Evolutionary conservation across 1,139 yeast genomes (phyloP), one percentile per base, ranked within the genome.

Genomic region (Candida sp.): DNA sequence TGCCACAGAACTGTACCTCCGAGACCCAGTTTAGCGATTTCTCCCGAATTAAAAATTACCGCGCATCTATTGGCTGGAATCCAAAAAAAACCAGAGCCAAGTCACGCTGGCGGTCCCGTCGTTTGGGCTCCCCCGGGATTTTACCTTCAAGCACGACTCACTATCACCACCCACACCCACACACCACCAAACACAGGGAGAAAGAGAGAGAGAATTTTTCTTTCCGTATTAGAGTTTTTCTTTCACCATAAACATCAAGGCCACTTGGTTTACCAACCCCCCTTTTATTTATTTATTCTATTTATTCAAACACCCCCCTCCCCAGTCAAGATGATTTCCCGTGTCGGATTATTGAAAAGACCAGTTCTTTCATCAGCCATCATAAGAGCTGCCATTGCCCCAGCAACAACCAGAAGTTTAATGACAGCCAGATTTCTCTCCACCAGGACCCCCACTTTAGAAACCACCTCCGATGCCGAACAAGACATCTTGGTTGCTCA

Each of bases 401-500:
- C 42, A 38, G 42, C 28, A 22, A 26, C 42, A 38, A 17, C 17
- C 17, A 38, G 32, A 38, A 25, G 12, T 25, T 25, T 25, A 7
- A 22, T 38, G 27, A 38, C 28, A 22, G 7, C 31, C 4, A 38
- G 42, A 38, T 38, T 26, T 28, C 44, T 50, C 22, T 39, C 42
- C 47, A 77, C 85, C 69, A 59, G 65, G 43, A 60, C 83, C 52
- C 67, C 85, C 50, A 82, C 92, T 28, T 83, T 87, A 59, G 72
- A 79, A 62, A 81, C 92, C 42, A 75, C 90, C 41, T 79, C 80
- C 47, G 82, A 76, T 27, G 83, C 84, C 62, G 96, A 89, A 63
- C 81, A 87, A 59, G 83, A 81, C 44, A 80, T 92, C 54, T 81
- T 94, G 58, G 80, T 85, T 53, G 84, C 87, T 50, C 99, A 94